A percentile compares a stretch with the other conserved stretches of the same genome.
phyloP scores from a whole-genome alignment of 1,284 basidiomycete species.

The Ganoderma boninense region DNA sequence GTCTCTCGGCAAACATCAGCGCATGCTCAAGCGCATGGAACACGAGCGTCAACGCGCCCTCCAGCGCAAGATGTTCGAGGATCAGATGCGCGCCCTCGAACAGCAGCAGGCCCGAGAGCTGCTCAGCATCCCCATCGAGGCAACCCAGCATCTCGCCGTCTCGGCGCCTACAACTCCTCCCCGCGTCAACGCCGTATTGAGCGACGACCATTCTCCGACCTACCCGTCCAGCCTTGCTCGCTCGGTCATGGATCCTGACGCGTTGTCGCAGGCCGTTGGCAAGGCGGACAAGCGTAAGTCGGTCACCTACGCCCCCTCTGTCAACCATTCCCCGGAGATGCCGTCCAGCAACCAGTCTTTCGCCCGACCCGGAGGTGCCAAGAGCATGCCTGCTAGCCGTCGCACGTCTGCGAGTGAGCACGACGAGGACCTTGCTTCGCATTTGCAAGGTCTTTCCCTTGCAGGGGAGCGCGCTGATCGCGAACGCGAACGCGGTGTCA shows the following conservation, averaged over 20 bases:
- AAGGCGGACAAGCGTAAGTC: constrained; percentile 84
- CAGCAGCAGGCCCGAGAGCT: constrained; percentile 90
- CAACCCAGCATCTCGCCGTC: constrained; percentile 74
- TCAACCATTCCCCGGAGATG: constrained; percentile 75
- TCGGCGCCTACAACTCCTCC: constrained; percentile 87
- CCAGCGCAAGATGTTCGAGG: constrained; percentile 91
- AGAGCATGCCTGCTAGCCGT: constrained; percentile 89
- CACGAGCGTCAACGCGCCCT: constrained; percentile 87
- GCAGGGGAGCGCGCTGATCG: constrained; percentile 62
- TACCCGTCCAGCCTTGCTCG: constrained; percentile 53
- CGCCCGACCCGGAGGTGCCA: constrained; percentile 74
- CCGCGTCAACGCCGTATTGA: constrained; percentile 70
- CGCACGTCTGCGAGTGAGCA: constrained; percentile 83
- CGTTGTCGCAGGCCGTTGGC: constrained; percentile 71
- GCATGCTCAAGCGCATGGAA: constrained; percentile 88
- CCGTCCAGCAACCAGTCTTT: constrained; percentile 60
- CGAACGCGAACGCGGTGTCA: constrained; percentile 36
- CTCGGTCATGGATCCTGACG: constrained; percentile 64
- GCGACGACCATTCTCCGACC: constrained; percentile 50
- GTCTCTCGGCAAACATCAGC: constrained; percentile 53
- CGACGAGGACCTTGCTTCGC: constrained; percentile 80
- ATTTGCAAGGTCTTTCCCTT: constrained; percentile 73
- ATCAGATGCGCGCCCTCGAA: constrained; percentile 92
- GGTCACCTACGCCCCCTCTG: constrained; percentile 81
- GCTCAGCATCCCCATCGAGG: constrained; percentile 74